These are phyloP conservation scores for Penicillium sp. DNA, from an alignment of 2,329 filamentous ascomycete genomes.

Conservation along the genomic window DNA sequence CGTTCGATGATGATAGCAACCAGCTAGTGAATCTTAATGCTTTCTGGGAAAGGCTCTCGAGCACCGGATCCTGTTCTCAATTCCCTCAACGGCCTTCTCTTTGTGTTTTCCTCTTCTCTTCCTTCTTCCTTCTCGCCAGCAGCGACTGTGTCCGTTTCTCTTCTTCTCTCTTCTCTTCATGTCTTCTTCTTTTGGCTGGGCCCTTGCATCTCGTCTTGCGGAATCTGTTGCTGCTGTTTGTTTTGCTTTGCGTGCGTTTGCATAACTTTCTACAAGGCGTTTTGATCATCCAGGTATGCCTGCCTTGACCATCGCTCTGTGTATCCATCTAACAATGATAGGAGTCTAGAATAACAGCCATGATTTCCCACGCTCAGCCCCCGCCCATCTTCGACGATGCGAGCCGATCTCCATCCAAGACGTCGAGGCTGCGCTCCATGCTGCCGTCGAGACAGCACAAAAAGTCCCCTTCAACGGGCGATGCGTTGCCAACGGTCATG, in stretches of 20 bases:
- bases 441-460: conserved; percentile 48
- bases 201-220: conserved; percentile 3
- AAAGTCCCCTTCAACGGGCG: conserved; percentile 40
- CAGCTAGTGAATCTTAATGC: background rate
- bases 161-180: conserved; percentile 7
- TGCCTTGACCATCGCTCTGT: background rate
- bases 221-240: background rate
- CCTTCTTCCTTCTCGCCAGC: background rate
- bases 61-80: background rate
- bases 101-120: background rate
- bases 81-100: background rate
- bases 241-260: background rate
- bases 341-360: conserved; percentile 16
- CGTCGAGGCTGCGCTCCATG: conserved; percentile 52
- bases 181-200: conserved; percentile 7
- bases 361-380: conserved; percentile 29
- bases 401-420: conserved; percentile 28
- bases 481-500: conserved; percentile 21
- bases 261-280: background rate
- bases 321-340: background rate
- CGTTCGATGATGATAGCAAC: background rate
- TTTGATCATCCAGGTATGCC: background rate
- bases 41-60: background rate
- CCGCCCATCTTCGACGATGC: conserved; percentile 37
- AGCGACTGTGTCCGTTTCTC: background rate